phyloP scores from a whole-genome alignment of 257 asterid genomes.

The Datura wrightii region DNA sequence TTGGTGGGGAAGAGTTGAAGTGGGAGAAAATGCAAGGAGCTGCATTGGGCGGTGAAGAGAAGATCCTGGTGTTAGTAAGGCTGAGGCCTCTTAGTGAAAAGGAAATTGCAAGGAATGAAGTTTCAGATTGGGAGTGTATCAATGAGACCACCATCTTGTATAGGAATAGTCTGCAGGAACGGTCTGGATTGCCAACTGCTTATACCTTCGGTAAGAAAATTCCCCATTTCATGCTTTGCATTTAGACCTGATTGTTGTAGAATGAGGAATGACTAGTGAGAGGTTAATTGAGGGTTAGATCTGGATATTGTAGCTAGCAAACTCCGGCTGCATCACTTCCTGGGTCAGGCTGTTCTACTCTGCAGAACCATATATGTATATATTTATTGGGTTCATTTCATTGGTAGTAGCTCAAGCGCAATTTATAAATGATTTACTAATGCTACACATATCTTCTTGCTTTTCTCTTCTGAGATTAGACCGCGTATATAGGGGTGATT shows the following conservation, averaged over 20 bases:
- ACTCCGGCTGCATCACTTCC: neutral
- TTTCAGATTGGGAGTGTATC: conserved; percentile 98
- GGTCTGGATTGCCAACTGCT: conserved; percentile 91
- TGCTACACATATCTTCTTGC: conserved; percentile 5
- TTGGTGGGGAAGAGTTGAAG: conserved; percentile 76
- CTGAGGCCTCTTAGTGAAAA: conserved; percentile 95
- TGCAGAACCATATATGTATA: neutral
- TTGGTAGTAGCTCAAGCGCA: neutral
- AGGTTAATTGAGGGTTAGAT: conserved; percentile 29
- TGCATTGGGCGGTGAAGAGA: conserved; percentile 68
- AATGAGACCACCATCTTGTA: conserved; percentile 88
- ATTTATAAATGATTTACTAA: conserved; percentile 4
- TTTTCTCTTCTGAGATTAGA: conserved; percentile 48
- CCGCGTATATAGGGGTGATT: conserved; percentile 90
- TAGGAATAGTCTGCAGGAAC: conserved; percentile 96
- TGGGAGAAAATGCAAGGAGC: conserved; percentile 84
- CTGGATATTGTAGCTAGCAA: conserved; percentile 29
- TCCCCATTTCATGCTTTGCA: conserved; percentile 24
- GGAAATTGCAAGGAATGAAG: conserved; percentile 81
- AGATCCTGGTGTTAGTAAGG: conserved; percentile 91
- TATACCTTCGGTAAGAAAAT: conserved; percentile 81
- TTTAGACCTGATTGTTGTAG: conserved; percentile 4
- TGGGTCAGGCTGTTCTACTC: conserved; percentile 11
- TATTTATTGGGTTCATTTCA: neutral
- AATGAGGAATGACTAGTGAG: conserved; percentile 9